phyloP scores from a whole-genome alignment of 2,329 filamentous ascomycete species.

The Penicillium hesseltinei region DNA sequence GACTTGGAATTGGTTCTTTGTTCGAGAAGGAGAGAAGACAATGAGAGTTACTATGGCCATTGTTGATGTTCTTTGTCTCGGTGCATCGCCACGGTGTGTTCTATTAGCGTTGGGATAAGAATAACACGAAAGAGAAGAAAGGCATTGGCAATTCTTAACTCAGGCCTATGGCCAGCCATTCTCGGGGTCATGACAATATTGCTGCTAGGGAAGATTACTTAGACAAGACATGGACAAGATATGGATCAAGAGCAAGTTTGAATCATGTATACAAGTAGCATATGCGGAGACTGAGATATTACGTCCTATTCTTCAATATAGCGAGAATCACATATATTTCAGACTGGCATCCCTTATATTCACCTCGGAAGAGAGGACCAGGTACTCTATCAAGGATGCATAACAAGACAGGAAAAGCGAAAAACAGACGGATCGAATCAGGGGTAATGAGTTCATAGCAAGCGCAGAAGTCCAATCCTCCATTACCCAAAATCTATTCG shows the following conservation, averaged over 20 bases:
- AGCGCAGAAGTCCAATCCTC: constrained; percentile 7
- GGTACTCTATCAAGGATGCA: constrained; percentile 9
- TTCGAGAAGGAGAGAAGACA: neutral
- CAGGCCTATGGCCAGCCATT: neutral
- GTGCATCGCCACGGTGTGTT: neutral
- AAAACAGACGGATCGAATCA: constrained; percentile 6
- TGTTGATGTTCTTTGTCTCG: neutral
- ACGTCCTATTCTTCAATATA: neutral
- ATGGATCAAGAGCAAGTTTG: neutral
- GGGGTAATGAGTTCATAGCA: constrained; percentile 11
- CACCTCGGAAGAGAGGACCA: constrained; percentile 8
- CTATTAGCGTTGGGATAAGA: neutral
- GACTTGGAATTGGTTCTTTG: neutral
- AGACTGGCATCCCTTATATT: constrained; percentile 10
- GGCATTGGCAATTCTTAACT: neutral
- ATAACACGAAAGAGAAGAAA: neutral
- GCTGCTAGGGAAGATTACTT: too few species aligned
- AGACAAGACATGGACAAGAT: too few species aligned
- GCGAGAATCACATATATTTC: neutral
- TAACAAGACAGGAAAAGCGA: constrained; percentile 5
- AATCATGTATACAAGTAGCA: neutral
- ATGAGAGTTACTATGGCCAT: neutral
- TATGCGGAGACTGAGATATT: neutral
- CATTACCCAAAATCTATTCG: constrained; percentile 1
- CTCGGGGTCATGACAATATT: neutral